Conservation (phyloP, 441 rosid genomes). For the Erodium moschatum region DNA sequence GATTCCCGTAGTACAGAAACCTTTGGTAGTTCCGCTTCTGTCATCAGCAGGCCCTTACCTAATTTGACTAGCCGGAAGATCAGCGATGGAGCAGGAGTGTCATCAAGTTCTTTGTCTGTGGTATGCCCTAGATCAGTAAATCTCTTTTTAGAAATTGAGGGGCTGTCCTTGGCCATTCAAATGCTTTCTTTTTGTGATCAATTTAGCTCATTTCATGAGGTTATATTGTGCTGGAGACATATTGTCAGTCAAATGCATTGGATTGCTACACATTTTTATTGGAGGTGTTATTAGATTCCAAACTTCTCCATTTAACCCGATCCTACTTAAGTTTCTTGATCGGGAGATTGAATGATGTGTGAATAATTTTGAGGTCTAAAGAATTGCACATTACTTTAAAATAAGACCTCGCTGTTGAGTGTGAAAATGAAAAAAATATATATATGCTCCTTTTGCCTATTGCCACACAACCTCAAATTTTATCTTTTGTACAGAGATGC, state of each 20-base stretch:
- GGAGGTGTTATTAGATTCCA: background rate
- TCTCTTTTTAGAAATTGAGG: constrained; percentile 6
- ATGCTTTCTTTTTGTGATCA: background rate
- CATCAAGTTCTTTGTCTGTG: constrained; percentile 43
- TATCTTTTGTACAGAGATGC: too few species aligned
- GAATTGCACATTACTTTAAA: too few species aligned
- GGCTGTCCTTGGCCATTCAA: background rate
- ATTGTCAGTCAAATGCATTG: background rate
- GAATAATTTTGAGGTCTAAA: background rate
- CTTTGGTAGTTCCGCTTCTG: constrained; percentile 50
- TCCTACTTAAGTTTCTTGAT: background rate
- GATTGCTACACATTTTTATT: background rate
- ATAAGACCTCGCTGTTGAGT: too few species aligned
- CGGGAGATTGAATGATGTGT: background rate
- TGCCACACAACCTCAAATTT: too few species aligned
- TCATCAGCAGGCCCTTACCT: constrained; percentile 26
- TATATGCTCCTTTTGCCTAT: too few species aligned
- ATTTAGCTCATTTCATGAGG: too few species aligned
- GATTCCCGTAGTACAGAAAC: constrained; percentile 53
- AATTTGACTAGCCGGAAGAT: constrained; percentile 38
- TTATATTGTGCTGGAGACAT: too few species aligned
- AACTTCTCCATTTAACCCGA: background rate
- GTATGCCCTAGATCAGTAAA: constrained; percentile 29
- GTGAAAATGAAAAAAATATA: too few species aligned
- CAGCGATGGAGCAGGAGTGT: constrained; percentile 30